Evolutionary conservation across 371 early-diverging fungal genomes (phyloP), one percentile per base, ranked within the genome.

Genomic region (Zancudomyces culisetae): DNA sequence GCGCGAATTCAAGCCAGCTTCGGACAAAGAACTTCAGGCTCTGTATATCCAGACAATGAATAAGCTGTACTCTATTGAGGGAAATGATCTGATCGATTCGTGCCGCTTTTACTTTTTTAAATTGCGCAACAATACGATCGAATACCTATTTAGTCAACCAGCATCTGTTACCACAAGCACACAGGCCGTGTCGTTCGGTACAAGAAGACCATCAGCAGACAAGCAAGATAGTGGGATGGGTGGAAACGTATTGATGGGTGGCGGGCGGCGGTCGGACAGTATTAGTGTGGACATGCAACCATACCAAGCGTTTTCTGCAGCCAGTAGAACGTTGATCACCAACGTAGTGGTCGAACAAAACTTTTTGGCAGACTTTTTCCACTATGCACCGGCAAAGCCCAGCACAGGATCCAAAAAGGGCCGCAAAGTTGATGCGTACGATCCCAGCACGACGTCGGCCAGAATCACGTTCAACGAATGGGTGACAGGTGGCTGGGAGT

Each of bases 1-100:
- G 49, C 83, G 85, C 52, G 90, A 87, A 51, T 77, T 88, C 68
- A 92, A 93, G 55, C 76, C 88, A 4, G 66, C 87, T 26, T 75
- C 83, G 53, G 86, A 90, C 62, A 76, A 75, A 49, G 92, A 92
- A 51, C 62, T 94, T 3, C 90, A 66, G 48, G 61, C 79, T 71
- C 30, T 68, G 2, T 82, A 79, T 48, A 69, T 74, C 19, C 72
- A 76, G 48, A 72, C 74, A 53, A 63, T 84, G 68, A 68, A 69
- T 26, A 55, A 67, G 43, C 60, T 77, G 0, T 81, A 79, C 49
- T 63, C 63, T 13, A 66, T 55, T 43, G 81, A 84, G 52, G 71
- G 77, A 42, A 69, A 69, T 10, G 80, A 80, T 45, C 72, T 81
- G 19, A 53, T 80, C 0, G 78, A 79, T 19, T 63, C 63, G 18